Evolutionary conservation across 257 asterid genomes (phyloP), one percentile per base, ranked within the genome.

Genomic region (Fraxinus quadrangulata): DNA sequence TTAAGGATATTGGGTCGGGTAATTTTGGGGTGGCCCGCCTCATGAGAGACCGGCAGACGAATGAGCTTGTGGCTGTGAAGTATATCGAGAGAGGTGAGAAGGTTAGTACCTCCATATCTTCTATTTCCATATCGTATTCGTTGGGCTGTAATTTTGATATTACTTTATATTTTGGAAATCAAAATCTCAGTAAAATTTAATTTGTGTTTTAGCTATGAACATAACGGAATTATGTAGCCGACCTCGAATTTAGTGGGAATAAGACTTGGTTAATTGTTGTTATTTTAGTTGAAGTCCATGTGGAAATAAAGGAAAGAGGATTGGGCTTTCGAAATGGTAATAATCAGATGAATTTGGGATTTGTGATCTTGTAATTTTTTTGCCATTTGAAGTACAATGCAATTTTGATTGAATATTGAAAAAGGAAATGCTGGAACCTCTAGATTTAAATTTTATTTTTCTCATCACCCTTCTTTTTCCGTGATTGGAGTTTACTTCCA

Each of bases 41-140:
- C 12, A 93, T 95, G 99, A 87, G 97, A 75, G 99, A 95, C 79
- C 83, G 97, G 24, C 92, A 89, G 49, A 95, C 92, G 7, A 87
- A 88, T 37, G 92, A 95, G 76, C 98, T 95, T 76, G 98, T 93
- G 81, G 99, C 99, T 78, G 98, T 93, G 9, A 95, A 95, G 97
- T 95, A 95, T 72, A 95, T 95, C 87, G 99, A 95, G 86, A 88
- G 99, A 83, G 99, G 99, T 54, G 97, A 91, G 81, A 95, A 95
- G 99, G 98, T 95, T 74, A 61, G 26, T 79, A n/a, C 23, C 78
- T 33, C 17, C 34, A 39, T 42, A 2, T 5, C 63, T 59, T 9
- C 77, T 9, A 36, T 4, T 81, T 39, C 21, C 16, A 0, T 73
- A 51, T 24, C 49, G 39, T 3, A 49, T 74, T 67, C 4, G 33